Evolutionary conservation across 495 filamentous ascomycete genomes (phyloP), one percentile per base, ranked within the genome.

Genomic region (Aspergillus haitiensis): DNA sequence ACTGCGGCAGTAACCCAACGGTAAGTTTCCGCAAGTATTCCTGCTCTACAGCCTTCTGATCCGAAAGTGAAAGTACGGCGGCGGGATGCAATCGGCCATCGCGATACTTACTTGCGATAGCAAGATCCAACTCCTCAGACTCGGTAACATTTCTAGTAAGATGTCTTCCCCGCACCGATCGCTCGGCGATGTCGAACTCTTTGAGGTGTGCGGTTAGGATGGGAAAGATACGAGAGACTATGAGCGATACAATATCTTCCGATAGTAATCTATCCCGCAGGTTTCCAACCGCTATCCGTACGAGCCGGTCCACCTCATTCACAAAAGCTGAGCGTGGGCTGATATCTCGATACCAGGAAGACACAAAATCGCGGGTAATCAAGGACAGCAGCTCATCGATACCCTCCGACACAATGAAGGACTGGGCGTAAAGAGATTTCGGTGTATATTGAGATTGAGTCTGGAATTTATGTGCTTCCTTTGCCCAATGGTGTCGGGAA

Each of bases 41-140:
- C 73, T 96, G 92, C 74, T 96, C 90, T 12, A 88, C 81, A 6
- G 86, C 70, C 68, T 89, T 93, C 48, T 86, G 90, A 66, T 97
- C 91, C 13, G 90, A 88, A 64, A 88, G 88, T 36, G 87, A 82
- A 59, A 96, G 72, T 6, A 86, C 88, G n/a, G 89, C 92, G 11
- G 94, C 95, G 18, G 91, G 84, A 69, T 99, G 95, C 57, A 99
- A 75, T 59, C 88, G 90, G 36, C 94, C 94, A 68, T 94, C 88
- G 46, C 82, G 86, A 71, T 93, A 99, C 74, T 96, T 98, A 27
- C 81, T 87, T 49, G 94, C 94, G 69, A 98, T 96, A 1, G 94
- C 94, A 62, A 95, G 78, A 73, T 97, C 89, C 59, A 99, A 78
- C 77, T 98, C 95, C 64, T 96, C 93, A 2, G 92, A 96, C 72